Conservation (phyloP, 2,329 filamentous ascomycete genomes). For the Cladosporium colombiae region DNA sequence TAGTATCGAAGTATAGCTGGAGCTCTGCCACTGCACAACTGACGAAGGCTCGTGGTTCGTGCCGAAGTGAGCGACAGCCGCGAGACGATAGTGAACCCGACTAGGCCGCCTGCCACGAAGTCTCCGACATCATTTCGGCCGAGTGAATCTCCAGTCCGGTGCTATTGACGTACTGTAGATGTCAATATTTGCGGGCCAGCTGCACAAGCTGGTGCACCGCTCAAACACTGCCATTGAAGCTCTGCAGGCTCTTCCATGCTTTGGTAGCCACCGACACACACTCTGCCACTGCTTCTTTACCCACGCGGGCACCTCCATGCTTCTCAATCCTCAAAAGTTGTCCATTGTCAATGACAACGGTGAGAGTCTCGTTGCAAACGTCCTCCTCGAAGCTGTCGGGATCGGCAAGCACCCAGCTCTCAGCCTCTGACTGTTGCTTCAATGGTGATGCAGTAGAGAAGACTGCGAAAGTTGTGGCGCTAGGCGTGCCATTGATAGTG, state of each 20-base stretch:
- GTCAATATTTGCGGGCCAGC: not conserved
- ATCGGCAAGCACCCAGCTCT: slow-evolving; percentile 76
- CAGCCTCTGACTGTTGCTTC: slow-evolving; percentile 46
- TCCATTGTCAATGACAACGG: slow-evolving; percentile 58
- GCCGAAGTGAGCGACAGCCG: not conserved
- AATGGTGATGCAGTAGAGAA: slow-evolving; percentile 62
- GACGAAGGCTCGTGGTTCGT: not conserved
- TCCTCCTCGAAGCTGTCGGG: slow-evolving; percentile 88
- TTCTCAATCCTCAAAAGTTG: slow-evolving; percentile 76
- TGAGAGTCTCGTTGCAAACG: slow-evolving; percentile 80
- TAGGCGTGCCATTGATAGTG: slow-evolving; percentile 64
- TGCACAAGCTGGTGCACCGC: not conserved
- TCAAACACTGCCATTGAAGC: slow-evolving; percentile 29
- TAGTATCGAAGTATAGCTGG: not conserved
- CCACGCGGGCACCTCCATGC: slow-evolving; percentile 72
- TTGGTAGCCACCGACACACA: slow-evolving; percentile 46
- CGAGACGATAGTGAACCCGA: not conserved
- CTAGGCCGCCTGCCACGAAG: not conserved
- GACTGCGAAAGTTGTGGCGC: slow-evolving; percentile 76
- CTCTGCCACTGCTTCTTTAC: slow-evolving; percentile 61
- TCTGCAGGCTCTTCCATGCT: slow-evolving; percentile 7
- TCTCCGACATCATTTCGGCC: not conserved
- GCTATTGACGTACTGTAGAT: not conserved
- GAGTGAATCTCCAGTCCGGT: not conserved
- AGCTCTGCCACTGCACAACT: not conserved